Evolutionary conservation across 306 rosid species (phyloP).

Genomic region (Mimosa pudica): DNA sequence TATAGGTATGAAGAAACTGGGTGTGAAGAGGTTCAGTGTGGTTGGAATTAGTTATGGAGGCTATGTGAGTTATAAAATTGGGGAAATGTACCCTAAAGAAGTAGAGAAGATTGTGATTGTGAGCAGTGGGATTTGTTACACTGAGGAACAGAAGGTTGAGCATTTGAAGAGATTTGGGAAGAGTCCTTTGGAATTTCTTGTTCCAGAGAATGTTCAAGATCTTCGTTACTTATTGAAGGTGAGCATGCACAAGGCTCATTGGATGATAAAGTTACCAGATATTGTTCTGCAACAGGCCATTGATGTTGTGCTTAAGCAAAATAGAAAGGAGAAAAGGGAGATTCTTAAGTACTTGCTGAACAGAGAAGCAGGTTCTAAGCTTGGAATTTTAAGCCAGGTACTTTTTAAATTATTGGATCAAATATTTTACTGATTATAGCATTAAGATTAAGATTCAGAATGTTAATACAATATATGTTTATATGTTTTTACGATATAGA

Average conservation of each 20-base stretch:
- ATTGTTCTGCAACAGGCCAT: constrained; percentile 27
- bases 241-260: constrained; percentile 27
- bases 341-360: constrained; percentile 35
- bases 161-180: constrained; percentile 38
- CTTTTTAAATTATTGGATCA: not conserved
- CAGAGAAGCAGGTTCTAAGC: constrained; percentile 36
- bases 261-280: constrained; percentile 37
- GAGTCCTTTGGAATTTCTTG: constrained; percentile 40
- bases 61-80: constrained; percentile 47
- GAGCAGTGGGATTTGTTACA: constrained; percentile 47
- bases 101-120: constrained; percentile 51
- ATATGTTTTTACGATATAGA: too few species aligned
- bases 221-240: constrained; percentile 32
- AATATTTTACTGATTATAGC: too few species aligned
- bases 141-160: constrained; percentile 40
- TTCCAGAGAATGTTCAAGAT: constrained; percentile 41
- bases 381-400: constrained; percentile 26
- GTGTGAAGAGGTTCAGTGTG: constrained; percentile 31
- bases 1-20: constrained; percentile 39
- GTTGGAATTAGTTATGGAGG: constrained; percentile 53
- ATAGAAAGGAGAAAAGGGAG: constrained; percentile 43
- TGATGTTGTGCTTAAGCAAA: constrained; percentile 30
- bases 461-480: too few species aligned
- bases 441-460: too few species aligned
- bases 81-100: constrained; percentile 36